These are phyloP conservation scores for Teratosphaeriaceae sp. DNA, from an alignment of 2,329 filamentous ascomycete genomes.

Conservation along the genomic window DNA sequence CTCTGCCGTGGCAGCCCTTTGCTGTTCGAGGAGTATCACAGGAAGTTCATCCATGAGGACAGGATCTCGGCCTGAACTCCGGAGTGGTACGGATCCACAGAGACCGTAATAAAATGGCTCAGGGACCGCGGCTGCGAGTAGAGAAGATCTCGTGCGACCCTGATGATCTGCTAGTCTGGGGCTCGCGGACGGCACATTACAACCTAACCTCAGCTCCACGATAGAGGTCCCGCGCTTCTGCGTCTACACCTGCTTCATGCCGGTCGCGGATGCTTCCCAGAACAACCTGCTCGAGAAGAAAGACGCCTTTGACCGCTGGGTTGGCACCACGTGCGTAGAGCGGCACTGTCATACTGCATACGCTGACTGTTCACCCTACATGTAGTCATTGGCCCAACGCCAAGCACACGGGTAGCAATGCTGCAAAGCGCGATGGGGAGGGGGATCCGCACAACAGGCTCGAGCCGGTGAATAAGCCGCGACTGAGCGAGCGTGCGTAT, in stretches of 20 bases:
- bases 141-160: constrained; percentile 22
- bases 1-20: constrained; percentile 29
- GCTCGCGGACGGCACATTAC: constrained; percentile 25
- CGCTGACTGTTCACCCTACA: too few species aligned
- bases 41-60: constrained; percentile 19
- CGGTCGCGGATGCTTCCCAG: constrained; percentile 28
- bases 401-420: constrained; percentile 27
- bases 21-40: constrained; percentile 29
- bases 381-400: constrained; percentile 33
- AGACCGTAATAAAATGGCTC: constrained; percentile 27
- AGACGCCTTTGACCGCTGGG: constrained; percentile 25
- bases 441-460: constrained; percentile 31
- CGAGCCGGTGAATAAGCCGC: constrained; percentile 35
- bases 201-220: constrained; percentile 27
- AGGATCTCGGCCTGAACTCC: constrained; percentile 26
- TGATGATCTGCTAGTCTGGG: constrained; percentile 23
- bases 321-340: constrained; percentile 30
- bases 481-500: constrained; percentile 37
- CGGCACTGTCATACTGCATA: too few species aligned
- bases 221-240: constrained; percentile 25
- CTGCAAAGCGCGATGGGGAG: constrained; percentile 27
- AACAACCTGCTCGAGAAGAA: constrained; percentile 30
- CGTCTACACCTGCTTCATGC: constrained; percentile 33
- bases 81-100: constrained; percentile 31
- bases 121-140: constrained; percentile 15